Evolutionary conservation across 2,329 filamentous ascomycete species (phyloP), one percentile per base, ranked within the genome.

Genomic region (Scytalidium lignicola): DNA sequence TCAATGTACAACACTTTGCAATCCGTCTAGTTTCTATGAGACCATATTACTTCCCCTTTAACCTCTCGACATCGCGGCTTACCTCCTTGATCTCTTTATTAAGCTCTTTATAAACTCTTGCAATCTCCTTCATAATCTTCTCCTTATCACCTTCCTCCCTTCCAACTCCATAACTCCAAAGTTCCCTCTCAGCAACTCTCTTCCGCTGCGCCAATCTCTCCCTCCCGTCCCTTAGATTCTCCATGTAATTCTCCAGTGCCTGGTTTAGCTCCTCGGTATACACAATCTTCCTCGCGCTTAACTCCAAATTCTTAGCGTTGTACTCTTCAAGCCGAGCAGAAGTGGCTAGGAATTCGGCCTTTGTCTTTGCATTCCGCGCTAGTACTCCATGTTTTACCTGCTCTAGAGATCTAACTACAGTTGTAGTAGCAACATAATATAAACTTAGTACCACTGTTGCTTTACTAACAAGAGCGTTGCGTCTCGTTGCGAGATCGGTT

Each of bases 401-500:
- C 37, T 66, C 64, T 12, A 66, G 57, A 23, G 51, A 46, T 9
- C 54, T 54, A n/a, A 65, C 64, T 2, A 53, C 51, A 13, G 59
- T 48, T 10, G 50, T 46, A 2, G 53, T 58, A 18, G 57, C 55
- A n/a, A 50, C 47, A 21, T 62, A 53, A 54, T 62, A 56, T 4
- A 55, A 17, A 8, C 51, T 47, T 3, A 65, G 50, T 8, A 62
- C 45, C 6, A 46, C 46, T 4, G 54, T 55, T 5, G 70, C 63
- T 48, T 58, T 60, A 3, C 58, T 44, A 17, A 72, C 62, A 37
- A 72, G 56, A 23, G 55, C 56, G 3, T 52, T 53, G 26, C 72
- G 74, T 13, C 70, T 61, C 7, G 52, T 59, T 0, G 62, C 52
- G 1, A 68, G 62, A 48, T 73, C 65, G 17, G 58, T 40, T 26